Evolutionary conservation across 1,139 yeast species (phyloP), one percentile per base, ranked within the genome.

Genomic region (Kodamaea ohmeri): DNA sequence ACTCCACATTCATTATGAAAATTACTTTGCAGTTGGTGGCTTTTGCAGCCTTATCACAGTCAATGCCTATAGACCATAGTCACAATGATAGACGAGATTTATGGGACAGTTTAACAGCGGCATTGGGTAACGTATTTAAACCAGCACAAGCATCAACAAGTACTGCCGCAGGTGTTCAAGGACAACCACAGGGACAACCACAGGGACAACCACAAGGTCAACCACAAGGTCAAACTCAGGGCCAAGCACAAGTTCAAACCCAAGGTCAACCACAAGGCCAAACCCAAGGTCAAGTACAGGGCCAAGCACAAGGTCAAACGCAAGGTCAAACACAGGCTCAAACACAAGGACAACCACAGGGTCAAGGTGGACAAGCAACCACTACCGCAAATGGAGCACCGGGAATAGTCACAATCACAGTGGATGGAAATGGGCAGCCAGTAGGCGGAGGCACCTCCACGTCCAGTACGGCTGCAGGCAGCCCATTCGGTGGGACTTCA

Each of bases 1-100:
- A 16, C 20, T 14, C 6, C 12, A 27, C 30, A 27, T 14, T 27
- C 30, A 4, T 27, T 27, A 27, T 27, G 30, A 27, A 27, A n/a
- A 5, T 25, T 6, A 14, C n/a, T 8, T 6, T 14, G 17, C 30
- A 7, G 19, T 27, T 27, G 30, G 20, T 16, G 15, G 28, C 28
- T 15, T 12, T 16, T 16, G 30, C 30, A 27, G 30, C 30, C 30
- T 16, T 27, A 8, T n/a, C 30, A 6, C 8, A 19, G 18, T 19
- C 20, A 11, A 8, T 27, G 30, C 30, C 30, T n/a, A 27, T 27
- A 4, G 6, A 27, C 20, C 16, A 27, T 12, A 27, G 8, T 8
- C 20, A 27, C 6, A 27, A 27, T 11, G 30, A 27, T 20, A 27
- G 17, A 11, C 15, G 30, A 27, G 30, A 15, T 5, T 5, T 27